Evolutionary conservation across 345 rosid genomes (phyloP), one percentile per base, ranked within the genome.

Genomic region (Dovyalis caffra): DNA sequence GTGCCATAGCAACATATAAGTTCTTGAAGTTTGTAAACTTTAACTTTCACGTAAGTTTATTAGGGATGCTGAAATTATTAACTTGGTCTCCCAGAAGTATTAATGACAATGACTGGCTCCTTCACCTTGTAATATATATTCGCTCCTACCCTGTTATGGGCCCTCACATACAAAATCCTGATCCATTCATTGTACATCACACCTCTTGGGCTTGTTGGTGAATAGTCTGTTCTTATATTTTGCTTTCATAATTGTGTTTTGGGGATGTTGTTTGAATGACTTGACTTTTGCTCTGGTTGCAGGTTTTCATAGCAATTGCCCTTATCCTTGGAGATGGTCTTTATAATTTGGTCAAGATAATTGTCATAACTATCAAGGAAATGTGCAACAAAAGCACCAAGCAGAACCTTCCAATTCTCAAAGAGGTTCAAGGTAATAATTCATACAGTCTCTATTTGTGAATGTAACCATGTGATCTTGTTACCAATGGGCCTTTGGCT

Each of bases 321-420:
- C 89, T 94, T 65, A 89, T 94, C 74, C 98, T 94, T 60, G 98
- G 98, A 60, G 96, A 94, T 43, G 97, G 98, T 67, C 90, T 94
- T 60, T 94, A 92, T 82, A 94, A 94, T 84, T 83, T 94, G 77
- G 72, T 94, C 77, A 92, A 92, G 92, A 91, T 90, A 75, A 86
- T 92, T 56, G 74, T 83, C 57, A 70, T 90, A 73, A 89, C 94
- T 77, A 66, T 84, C 45, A 89, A 69, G 84, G 96, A 87, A 85
- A 28, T 92, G 73, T 79, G 86, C 82, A 90, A 78, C 61, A 86
- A 73, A 73, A 85, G 86, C 75, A 87, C 86, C 82, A 83, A 83
- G 73, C 64, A 66, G 61, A 76, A 75, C 60, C 91, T 94, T 76
- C 96, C 94, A 15, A 76, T 85, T 68, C 83, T 88, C 75, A 77